Evolutionary conservation across 2,329 filamentous ascomycete species (phyloP), one percentile per base, ranked within the genome.

Genomic region (Bipolaris victoriae): DNA sequence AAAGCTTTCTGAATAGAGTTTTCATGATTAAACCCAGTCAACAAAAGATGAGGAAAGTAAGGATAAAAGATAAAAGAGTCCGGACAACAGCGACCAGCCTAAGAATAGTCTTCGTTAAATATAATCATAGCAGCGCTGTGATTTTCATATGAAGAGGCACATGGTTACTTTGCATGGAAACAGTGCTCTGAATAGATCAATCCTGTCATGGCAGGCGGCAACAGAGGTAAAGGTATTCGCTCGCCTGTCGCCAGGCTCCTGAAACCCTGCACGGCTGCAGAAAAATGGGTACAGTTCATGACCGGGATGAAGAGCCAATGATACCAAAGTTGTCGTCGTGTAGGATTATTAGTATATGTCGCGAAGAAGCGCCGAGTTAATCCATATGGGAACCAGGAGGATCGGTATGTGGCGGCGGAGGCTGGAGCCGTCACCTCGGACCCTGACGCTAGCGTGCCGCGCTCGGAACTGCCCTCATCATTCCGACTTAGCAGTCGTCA

Each of bases 401-500:
- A 15, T 3, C 18, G 29, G 11, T 5, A 3, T 20, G 41, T 45
- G 39, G 52, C 46, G 56, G 57, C 43, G 16, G 35, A n/a, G 47
- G 35, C 36, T 51, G 48, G 39, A 7, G 52, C n/a, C n/a, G n/a
- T n/a, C n/a, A n/a, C n/a, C 35, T 41, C 43, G 46, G 55, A 55
- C 55, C 55, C 55, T 58, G 51, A 54, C 51, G 41, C 51, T 29
- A 56, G 36, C 4, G 7, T 22, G 36, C 48, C 57, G 52, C 55
- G 15, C 61, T 43, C 41, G 50, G 40, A 43, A 36, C 41, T 37
- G 24, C 49, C 20, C 50, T 39, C 36, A 49, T 20, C 45, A 39
- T 57, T 59, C 62, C 62, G 63, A 62, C 31, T 39, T 46, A 47
- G 50, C 50, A 37, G 57, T 62, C 48, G 58, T 56, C 50, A 63